Base-by-base conservation (phyloP, 108 stramenopile genomes). In the Nannochloropsis salina region DNA sequence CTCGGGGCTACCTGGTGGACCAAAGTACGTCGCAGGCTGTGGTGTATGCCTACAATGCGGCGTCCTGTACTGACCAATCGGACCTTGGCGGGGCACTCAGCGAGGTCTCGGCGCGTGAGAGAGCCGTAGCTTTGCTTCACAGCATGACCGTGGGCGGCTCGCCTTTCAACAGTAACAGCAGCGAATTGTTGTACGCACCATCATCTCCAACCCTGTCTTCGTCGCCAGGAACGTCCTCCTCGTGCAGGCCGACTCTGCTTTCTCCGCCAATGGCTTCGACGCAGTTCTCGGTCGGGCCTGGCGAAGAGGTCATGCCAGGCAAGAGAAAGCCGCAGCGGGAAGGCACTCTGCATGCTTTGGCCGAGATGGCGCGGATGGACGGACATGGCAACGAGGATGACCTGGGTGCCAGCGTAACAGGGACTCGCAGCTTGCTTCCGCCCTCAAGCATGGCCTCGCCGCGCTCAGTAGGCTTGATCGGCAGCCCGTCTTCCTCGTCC, bases 321-420 rank as follows among this genome's bases (percentile, higher is more conserved):
- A 85, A 61, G 31, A 82, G 79, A 44, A 82, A 81, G 61, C 44
- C 42, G 82, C 88, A 89, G 85, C 86, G 89, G 89, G 80, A 82
- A 81, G 41, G 47, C 9, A 86, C 89, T 41, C 44, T 86, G 31
- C 44, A 22, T 40, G 80, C 86, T 6, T 21, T 86, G 22, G 61
- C 79, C 83, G 74, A 51, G 41, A 82, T 31, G 80, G 84, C 86
- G n/a, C 61, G 61, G 20, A 8, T n/a, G 8, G 61, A 74, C 4
- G 61, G 61, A 74, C 15, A 74, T 74, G n/a, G 20, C 4, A 74
- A 74, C 6, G 61, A 8, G 4, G 61, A 74, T 4, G 61, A 74
- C 10, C 10, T 51, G 61, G 61, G 61, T 74, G 61, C 5, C 3
- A 2, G 20, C 61, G 15, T 74, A 6, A n/a, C 15, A n/a, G 61